phyloP scores from a whole-genome alignment of 75 land plant species.

The Larix kaempferi region DNA sequence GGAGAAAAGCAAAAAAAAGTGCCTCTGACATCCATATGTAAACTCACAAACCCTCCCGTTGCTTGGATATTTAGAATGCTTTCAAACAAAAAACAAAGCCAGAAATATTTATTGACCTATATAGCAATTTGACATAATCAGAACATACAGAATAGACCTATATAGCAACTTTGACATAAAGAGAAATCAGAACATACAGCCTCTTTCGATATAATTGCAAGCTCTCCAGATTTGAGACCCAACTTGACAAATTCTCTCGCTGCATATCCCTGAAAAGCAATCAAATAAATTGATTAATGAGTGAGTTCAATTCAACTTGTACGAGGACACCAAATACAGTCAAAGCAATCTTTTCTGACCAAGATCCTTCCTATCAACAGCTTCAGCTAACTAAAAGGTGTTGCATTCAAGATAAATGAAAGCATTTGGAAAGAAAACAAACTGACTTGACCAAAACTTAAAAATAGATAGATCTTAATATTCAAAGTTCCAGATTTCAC shows the following conservation, averaged over 20 bases:
- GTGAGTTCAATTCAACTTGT: background rate
- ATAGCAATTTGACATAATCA: background rate
- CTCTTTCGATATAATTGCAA: slow-evolving; percentile 94
- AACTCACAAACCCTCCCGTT: no score
- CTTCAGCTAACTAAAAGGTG: background rate
- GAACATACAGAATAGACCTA: slow-evolving; percentile 41
- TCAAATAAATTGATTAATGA: background rate
- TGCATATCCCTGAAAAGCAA: slow-evolving; percentile 82
- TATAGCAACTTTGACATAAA: background rate
- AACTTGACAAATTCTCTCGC: slow-evolving; percentile 89
- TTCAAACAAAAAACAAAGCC: background rate
- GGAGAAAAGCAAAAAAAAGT: no score
- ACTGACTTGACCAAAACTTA: background rate
- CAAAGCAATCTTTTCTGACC: background rate
- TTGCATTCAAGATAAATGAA: background rate
- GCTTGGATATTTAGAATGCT: no score
- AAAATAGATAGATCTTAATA: background rate
- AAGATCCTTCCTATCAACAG: background rate
- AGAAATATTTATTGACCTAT: background rate
- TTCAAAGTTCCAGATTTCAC: background rate
- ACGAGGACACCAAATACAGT: background rate
- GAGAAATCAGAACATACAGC: slow-evolving; percentile 49
- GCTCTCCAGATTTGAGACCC: slow-evolving; percentile 80
- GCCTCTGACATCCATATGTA: no score
- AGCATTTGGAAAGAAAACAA: background rate